Evolutionary conservation across 1,139 yeast species (phyloP).

Genomic region (Pneumocystis canis): DNA sequence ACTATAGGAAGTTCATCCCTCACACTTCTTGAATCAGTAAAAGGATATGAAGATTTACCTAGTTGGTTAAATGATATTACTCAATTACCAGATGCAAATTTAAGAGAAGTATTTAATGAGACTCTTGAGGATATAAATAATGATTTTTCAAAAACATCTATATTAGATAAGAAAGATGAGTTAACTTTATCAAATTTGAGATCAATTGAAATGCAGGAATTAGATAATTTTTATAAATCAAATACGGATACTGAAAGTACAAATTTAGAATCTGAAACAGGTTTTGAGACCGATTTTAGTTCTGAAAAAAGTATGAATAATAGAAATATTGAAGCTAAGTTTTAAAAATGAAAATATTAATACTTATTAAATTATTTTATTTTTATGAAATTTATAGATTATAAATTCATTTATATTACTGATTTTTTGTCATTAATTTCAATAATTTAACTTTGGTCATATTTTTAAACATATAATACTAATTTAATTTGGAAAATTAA

Average conservation of each 20-base stretch:
- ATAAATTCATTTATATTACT: background rate
- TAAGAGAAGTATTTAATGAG: constrained; percentile 21
- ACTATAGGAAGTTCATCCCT: constrained; percentile 25
- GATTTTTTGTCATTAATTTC: constrained; percentile 13
- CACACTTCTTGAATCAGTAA: constrained; percentile 23
- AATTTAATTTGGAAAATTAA: background rate
- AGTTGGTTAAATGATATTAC: constrained; percentile 21
- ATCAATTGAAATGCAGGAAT: constrained; percentile 16
- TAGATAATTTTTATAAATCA: constrained; percentile 46
- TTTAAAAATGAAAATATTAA: constrained; percentile 19
- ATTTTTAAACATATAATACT: background rate
- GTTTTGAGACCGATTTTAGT: constrained; percentile 4
- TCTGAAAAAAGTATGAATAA: constrained; percentile 19
- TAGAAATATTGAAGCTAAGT: constrained; percentile 19
- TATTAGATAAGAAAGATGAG: constrained; percentile 5
- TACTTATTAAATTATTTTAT: constrained; percentile 13
- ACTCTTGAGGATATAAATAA: constrained; percentile 9
- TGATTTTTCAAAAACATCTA: constrained; percentile 3
- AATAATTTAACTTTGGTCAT: constrained; percentile 15
- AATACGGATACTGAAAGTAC: constrained; percentile 41
- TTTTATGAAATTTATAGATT: constrained; percentile 20
- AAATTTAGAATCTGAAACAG: constrained; percentile 17
- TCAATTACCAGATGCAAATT: constrained; percentile 15
- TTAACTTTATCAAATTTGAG: constrained; percentile 4
- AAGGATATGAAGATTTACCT: constrained; percentile 22